Percentiles rank a stretch among this genome's conserved stretches.
phyloP scores from a whole-genome alignment of 805 yeast species.

The Kodamaea jinghongensis region DNA sequence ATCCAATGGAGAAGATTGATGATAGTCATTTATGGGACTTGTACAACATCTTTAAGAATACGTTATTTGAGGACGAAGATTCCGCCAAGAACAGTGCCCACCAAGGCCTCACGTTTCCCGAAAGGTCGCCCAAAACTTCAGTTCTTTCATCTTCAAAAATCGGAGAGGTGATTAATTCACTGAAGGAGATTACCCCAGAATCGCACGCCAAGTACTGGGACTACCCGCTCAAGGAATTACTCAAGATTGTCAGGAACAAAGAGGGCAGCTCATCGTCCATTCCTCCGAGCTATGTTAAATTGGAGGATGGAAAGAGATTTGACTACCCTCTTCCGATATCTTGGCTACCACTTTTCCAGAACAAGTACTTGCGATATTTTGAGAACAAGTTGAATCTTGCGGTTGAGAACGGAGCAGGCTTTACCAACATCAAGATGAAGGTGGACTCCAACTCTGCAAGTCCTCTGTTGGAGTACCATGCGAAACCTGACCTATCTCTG shows the following conservation, averaged over 20 bases:
- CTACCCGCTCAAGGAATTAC: conserved; percentile 24
- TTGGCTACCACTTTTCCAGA: conserved; percentile 39
- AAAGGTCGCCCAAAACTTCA: neutral
- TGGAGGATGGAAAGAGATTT: conserved; percentile 21
- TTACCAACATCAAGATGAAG: conserved; percentile 22
- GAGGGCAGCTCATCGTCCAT: conserved; percentile 19
- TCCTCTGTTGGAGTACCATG: neutral
- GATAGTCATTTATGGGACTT: conserved; percentile 32
- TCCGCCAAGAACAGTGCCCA: neutral
- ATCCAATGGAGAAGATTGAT: conserved; percentile 24
- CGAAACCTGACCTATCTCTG: neutral
- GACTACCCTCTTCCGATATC: conserved; percentile 35
- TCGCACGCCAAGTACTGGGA: conserved; percentile 20
- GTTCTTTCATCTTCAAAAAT: conserved; percentile 7
- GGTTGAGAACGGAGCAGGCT: conserved; percentile 27
- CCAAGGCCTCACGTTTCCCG: neutral
- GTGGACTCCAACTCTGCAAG: conserved; percentile 2
- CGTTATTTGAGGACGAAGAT: conserved; percentile 20
- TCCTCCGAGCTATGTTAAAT: conserved; percentile 27
- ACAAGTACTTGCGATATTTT: conserved; percentile 20
- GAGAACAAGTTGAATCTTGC: conserved; percentile 24
- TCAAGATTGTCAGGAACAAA: conserved; percentile 20
- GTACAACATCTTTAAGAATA: conserved; percentile 29
- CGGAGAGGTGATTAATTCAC: conserved; percentile 12
- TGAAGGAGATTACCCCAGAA: conserved; percentile 14